Evolutionary conservation across 768 basidiomycete species (phyloP).

Genomic region (Hemileccinum rubropunctum): DNA sequence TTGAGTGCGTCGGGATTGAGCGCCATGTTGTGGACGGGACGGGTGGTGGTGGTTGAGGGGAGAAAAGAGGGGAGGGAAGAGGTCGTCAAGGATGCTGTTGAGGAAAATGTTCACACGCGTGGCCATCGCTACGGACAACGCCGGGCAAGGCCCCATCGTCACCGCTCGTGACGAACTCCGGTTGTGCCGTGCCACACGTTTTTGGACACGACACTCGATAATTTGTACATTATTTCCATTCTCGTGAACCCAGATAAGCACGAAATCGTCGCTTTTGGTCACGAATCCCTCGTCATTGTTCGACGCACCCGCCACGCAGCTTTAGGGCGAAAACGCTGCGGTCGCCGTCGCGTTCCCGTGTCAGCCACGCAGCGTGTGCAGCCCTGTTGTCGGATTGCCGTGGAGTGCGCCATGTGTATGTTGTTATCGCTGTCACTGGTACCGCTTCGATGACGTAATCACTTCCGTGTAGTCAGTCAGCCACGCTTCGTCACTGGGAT

Average conservation of each 20-base stretch:
- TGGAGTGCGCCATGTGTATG: too few relatives aligned
- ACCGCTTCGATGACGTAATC: too few relatives aligned
- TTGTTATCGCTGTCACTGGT: too few relatives aligned
- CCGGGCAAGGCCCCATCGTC: constrained; percentile 43
- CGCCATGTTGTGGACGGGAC: constrained; percentile 31
- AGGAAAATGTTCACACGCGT: constrained; percentile 41
- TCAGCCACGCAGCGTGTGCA: constrained; percentile 5
- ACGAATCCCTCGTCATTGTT: too few relatives aligned
- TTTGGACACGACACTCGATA: constrained; percentile 28
- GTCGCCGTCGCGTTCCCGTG: constrained; percentile 6
- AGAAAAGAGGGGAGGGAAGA: constrained; percentile 33
- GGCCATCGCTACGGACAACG: constrained; percentile 42
- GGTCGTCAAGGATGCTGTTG: constrained; percentile 41
- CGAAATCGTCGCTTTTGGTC: too few relatives aligned
- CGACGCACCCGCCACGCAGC: constrained; percentile 10
- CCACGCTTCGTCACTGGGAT: too few relatives aligned
- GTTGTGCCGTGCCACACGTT: constrained; percentile 31
- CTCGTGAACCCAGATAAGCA: not conserved
- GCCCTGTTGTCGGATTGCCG: too few relatives aligned
- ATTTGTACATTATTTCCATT: constrained; percentile 10
- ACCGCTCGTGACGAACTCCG: constrained; percentile 42
- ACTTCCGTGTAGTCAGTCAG: too few relatives aligned
- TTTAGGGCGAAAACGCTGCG: constrained; percentile 14
- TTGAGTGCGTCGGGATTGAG: constrained; percentile 44
- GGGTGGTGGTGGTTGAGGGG: constrained; percentile 35